Evolutionary conservation across 1,284 basidiomycete genomes (phyloP).

Genomic region (Austroboletus niveus): DNA sequence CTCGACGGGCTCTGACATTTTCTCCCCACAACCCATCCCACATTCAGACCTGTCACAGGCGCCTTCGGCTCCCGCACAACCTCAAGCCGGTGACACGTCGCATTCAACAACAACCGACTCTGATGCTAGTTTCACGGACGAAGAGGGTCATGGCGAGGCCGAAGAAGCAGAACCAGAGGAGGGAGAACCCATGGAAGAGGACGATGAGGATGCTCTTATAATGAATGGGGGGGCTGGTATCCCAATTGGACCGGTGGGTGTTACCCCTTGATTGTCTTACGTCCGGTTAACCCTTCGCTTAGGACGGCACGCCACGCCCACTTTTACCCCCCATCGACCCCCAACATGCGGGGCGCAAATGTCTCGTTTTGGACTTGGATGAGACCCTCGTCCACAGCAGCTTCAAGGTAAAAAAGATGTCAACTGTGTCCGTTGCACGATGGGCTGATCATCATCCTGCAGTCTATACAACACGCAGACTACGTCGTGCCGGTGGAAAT

Average conservation of each 20-base stretch:
- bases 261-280: neutral
- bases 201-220: constrained; percentile 80
- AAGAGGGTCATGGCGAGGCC: constrained; percentile 39
- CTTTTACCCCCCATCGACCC: constrained; percentile 76
- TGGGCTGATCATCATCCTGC: constrained; percentile 16
- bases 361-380: constrained; percentile 91
- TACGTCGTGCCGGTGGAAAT: constrained; percentile 99
- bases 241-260: constrained; percentile 70
- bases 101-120: constrained; percentile 35
- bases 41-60: constrained; percentile 26
- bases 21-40: constrained; percentile 29
- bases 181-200: constrained; percentile 55
- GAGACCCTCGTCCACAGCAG: constrained; percentile 94
- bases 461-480: constrained; percentile 95
- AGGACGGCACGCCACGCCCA: constrained; percentile 86
- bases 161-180: constrained; percentile 43
- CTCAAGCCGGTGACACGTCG: constrained; percentile 31
- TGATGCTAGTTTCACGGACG: constrained; percentile 52
- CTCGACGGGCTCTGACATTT: constrained; percentile 42
- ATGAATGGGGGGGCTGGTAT: constrained; percentile 81
- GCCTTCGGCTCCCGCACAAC: constrained; percentile 16
- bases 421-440: neutral
- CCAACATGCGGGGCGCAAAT: constrained; percentile 83
- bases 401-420: constrained; percentile 66
- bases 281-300: constrained; percentile 8